phyloP scores from a whole-genome alignment of 495 filamentous ascomycete genomes.

The Neurospora sp. region DNA sequence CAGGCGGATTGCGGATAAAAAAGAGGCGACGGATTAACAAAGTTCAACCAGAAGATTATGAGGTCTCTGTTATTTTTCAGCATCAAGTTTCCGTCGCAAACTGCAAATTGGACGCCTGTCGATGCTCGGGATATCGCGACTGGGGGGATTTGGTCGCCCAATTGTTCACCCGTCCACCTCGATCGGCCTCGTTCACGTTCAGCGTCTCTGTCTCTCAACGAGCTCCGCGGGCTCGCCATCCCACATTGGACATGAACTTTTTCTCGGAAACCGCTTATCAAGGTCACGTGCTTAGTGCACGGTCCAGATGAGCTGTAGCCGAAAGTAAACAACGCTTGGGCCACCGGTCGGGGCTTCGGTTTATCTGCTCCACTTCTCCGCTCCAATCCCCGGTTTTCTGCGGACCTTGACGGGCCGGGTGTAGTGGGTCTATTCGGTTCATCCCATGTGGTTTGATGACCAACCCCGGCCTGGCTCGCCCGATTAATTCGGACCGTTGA shows the following conservation, averaged over 20 bases:
- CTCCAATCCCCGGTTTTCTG: neutral
- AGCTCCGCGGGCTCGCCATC: neutral
- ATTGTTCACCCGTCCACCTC: constrained; percentile 7
- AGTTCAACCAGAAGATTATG: neutral
- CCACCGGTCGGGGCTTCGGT: neutral
- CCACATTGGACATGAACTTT: neutral
- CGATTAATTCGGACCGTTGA: neutral
- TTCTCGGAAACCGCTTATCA: neutral
- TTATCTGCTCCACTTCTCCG: neutral
- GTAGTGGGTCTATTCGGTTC: neutral
- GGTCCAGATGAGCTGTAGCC: neutral
- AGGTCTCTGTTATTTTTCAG: neutral
- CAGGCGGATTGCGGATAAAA: neutral
- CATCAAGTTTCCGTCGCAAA: neutral
- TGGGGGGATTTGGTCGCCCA: neutral
- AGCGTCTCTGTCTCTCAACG: neutral
- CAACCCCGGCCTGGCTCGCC: neutral
- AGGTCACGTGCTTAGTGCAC: neutral
- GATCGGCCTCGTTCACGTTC: constrained; percentile 4
- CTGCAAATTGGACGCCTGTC: neutral
- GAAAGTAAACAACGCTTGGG: neutral
- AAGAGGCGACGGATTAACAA: neutral
- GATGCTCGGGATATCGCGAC: neutral
- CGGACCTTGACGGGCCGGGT: neutral
- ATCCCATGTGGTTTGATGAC: neutral